Evolutionary conservation across 495 filamentous ascomycete species (phyloP).

Genomic region (Lophiotrema nucula): DNA sequence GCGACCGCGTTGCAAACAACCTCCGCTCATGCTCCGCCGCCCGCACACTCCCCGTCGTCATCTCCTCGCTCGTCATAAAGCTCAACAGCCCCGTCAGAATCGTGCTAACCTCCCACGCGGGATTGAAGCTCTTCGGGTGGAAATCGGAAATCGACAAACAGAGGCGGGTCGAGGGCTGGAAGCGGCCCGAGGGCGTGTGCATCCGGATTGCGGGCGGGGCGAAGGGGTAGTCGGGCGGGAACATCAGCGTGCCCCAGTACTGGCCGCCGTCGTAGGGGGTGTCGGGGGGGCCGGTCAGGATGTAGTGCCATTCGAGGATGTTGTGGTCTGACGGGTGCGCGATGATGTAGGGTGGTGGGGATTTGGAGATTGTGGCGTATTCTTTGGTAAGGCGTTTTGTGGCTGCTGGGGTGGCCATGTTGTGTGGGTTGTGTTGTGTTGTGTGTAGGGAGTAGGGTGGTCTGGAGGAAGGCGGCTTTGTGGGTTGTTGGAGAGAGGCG

Average conservation of each 20-base stretch:
- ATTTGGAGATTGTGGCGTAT: slow-evolving; percentile 87
- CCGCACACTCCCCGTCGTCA: slow-evolving; percentile 93
- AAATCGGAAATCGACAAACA: slow-evolving; percentile 96
- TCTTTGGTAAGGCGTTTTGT: slow-evolving; percentile 72
- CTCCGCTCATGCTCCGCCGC: slow-evolving; percentile 75
- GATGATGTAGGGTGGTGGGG: slow-evolving; percentile 87
- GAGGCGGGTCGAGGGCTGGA: slow-evolving; percentile 86
- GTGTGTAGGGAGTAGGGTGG: background rate
- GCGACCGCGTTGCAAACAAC: slow-evolving; percentile 70
- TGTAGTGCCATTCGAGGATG: slow-evolving; percentile 99
- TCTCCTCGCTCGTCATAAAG: slow-evolving; percentile 98
- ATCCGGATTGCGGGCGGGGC: slow-evolving; percentile 96
- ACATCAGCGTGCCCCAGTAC: slow-evolving; percentile 96
- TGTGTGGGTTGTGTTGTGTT: background rate
- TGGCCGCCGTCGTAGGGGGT: slow-evolving; percentile 94
- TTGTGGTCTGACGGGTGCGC: slow-evolving; percentile 93
- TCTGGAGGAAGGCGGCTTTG: background rate
- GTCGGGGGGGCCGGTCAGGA: slow-evolving; percentile 89
- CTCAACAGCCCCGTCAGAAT: slow-evolving; percentile 91
- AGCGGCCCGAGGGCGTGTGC: slow-evolving; percentile 95
- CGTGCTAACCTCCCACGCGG: slow-evolving; percentile 96
- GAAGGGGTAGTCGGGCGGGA: slow-evolving; percentile 95
- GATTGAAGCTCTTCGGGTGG: slow-evolving; percentile 96
- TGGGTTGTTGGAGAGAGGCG: background rate
- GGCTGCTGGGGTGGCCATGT: slow-evolving; percentile 43